Percentiles rank a stretch among this genome's conserved stretches.
Conservation (phyloP, 305 asterid genomes). For the Fraxinus sp. region DNA sequence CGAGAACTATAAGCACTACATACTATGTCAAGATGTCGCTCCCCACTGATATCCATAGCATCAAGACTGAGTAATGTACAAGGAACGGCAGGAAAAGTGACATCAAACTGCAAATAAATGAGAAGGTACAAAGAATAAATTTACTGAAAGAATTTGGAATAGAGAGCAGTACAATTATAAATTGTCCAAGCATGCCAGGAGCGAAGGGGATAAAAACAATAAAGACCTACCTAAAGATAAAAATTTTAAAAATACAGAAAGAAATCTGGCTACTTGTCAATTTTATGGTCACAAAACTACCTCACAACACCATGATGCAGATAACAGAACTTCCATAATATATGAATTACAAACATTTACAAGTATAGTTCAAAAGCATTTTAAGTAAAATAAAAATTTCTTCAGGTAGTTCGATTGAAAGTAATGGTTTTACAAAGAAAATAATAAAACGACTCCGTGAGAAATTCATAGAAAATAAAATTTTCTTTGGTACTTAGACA, state of each 20-base stretch:
- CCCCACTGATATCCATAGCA: slow-evolving; percentile 98
- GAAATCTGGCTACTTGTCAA: slow-evolving; percentile 6
- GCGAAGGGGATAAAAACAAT: neutral
- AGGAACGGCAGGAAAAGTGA: slow-evolving; percentile 79
- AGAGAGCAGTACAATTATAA: slow-evolving; percentile 6
- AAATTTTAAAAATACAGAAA: neutral
- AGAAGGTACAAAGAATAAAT: slow-evolving; percentile 22
- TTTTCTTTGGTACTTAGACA: slow-evolving; percentile 3
- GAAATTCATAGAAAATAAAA: slow-evolving; percentile 3
- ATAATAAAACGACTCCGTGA: slow-evolving; percentile 18
- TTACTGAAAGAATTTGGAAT: slow-evolving; percentile 9
- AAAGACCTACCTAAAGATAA: neutral
- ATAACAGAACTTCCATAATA: neutral
- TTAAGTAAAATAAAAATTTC: neutral
- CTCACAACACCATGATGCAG: neutral
- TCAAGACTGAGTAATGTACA: slow-evolving; percentile 91
- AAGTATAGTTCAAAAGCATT: neutral
- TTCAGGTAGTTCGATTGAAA: neutral
- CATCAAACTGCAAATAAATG: slow-evolving; percentile 73
- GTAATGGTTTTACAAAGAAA: neutral
- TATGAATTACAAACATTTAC: neutral
- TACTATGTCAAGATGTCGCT: slow-evolving; percentile 90
- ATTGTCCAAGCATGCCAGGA: slow-evolving; percentile 12
- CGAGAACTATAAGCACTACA: slow-evolving; percentile 30
- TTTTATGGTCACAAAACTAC: neutral